Percentiles rank a stretch among this genome's conserved stretches.
Conservation (phyloP, 345 rosid genomes). For the Populus pruinosa region DNA sequence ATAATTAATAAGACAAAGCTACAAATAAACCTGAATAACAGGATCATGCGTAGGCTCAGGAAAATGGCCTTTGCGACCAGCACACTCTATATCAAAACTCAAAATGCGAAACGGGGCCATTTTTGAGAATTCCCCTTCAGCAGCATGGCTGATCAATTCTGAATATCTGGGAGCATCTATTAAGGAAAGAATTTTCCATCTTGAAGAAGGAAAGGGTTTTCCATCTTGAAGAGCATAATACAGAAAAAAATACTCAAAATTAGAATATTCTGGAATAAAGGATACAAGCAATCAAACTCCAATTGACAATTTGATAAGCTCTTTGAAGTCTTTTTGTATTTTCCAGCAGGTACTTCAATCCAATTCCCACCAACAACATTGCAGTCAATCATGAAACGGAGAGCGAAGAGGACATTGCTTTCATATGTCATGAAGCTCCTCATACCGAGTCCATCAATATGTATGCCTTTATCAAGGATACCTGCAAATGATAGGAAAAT, state of each 20-base stretch:
- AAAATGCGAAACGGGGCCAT: slow-evolving; percentile 98
- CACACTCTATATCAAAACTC: slow-evolving; percentile 98
- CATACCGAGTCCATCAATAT: slow-evolving; percentile 84
- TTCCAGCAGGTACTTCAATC: slow-evolving; percentile 90
- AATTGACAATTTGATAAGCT: slow-evolving; percentile 73
- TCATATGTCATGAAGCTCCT: slow-evolving; percentile 91
- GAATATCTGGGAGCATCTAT: slow-evolving; percentile 49
- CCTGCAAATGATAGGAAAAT: slow-evolving; percentile 41
- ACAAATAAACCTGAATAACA: slow-evolving; percentile 74
- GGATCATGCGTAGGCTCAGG: slow-evolving; percentile 98
- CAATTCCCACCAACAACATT: slow-evolving; percentile 92
- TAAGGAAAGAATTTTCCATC: slow-evolving; percentile 30
- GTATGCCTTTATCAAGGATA: slow-evolving; percentile 93
- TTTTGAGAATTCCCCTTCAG: slow-evolving; percentile 92
- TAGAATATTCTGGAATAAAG: slow-evolving; percentile 22
- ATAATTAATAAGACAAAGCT: slow-evolving; percentile 9
- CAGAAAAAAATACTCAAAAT: slow-evolving; percentile 6
- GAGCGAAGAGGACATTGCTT: slow-evolving; percentile 89
- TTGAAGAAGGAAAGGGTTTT: slow-evolving; percentile 28
- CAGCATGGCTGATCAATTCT: slow-evolving; percentile 75
- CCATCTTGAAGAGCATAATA: neutral
- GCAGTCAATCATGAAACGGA: slow-evolving; percentile 94
- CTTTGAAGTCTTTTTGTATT: slow-evolving; percentile 62
- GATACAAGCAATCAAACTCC: slow-evolving; percentile 97
- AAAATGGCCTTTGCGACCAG: slow-evolving; percentile 99